Base-by-base conservation (phyloP, 768 basidiomycete species). In the Boletus reticuloceps region DNA sequence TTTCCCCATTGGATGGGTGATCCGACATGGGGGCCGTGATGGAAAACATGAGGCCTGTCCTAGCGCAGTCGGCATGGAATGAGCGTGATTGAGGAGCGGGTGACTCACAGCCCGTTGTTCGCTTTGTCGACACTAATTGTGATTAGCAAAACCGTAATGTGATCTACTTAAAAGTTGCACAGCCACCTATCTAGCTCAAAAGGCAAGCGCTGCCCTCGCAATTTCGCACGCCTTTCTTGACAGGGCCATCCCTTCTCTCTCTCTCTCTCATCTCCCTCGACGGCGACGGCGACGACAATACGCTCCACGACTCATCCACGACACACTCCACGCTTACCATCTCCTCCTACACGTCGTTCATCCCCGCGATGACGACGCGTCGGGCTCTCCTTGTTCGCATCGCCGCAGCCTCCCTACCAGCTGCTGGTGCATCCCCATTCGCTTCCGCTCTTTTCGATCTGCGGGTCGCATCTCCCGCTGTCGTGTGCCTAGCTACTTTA, bases 401-500 rank as follows among this genome's bases (percentile, higher is more conserved):
- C 51, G 59, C 64, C 22, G 59, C 58, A 42, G 66, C 68, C 31
- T 54, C 60, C 2, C 50, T 70, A 16, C 66, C 64, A 7, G 58
- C 60, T 49, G 60, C 43, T 60, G 65, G 62, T 56, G 53, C 59
- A 63, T 61, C 67, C 20, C 50, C 52, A 0, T 44, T 59, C 20
- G 68, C 58, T 36, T 64, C 63, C 39, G 74, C 83, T 48, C 74
- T 86, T 54, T 79, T 85, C 58, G 70, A 78, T 54, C 70, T 88
- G 48, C 82, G 89, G 59, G 72, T 89, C 57, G 69, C 87, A 36
- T 89, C 88, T 39, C 90, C 91, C 40, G 74, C 81, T 53, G 66
- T 89, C 56, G 81, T 90, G 36, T 70, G 87, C 52, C 72, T 90
- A 50, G 69, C 84, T 20, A 75, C 84, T 27, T 64, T 89, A 51